These are phyloP conservation scores for Termitomyces sp. DNA, from an alignment of 768 basidiomycete species.

Conservation along the genomic window DNA sequence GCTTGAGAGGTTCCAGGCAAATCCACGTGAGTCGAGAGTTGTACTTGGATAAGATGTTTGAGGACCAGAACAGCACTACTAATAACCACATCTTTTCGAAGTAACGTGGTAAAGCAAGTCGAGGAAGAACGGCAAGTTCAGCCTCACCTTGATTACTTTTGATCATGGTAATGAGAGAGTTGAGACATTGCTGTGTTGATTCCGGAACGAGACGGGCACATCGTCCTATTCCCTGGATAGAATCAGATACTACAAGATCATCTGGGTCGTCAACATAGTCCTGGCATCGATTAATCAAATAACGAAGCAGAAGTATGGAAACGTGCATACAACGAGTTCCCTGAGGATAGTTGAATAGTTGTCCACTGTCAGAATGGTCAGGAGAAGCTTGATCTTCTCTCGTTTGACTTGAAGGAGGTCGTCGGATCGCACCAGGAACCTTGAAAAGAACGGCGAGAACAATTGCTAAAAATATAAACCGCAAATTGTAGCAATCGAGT, in stretches of 20 bases:
- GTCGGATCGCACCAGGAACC: constrained; percentile 64
- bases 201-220: constrained; percentile 68
- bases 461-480: constrained; percentile 39
- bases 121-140: not conserved
- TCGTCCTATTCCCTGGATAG: constrained; percentile 74
- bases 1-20: constrained; percentile 24
- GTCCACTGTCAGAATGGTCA: constrained; percentile 56
- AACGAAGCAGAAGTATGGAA: not conserved
- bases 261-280: constrained; percentile 78
- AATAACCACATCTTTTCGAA: constrained; percentile 58
- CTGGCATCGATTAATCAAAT: constrained; percentile 29
- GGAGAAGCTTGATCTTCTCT: constrained; percentile 70
- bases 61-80: constrained; percentile 80
- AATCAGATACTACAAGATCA: constrained; percentile 61
- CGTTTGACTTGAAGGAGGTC: constrained; percentile 65
- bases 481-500: not conserved
- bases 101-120: not conserved
- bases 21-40: constrained; percentile 32
- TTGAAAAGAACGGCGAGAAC: constrained; percentile 54
- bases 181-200: constrained; percentile 64
- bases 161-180: constrained; percentile 73
- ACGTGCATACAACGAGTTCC: constrained; percentile 69
- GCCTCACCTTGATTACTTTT: constrained; percentile 65
- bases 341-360: constrained; percentile 68
- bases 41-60: constrained; percentile 75